Base-by-base conservation (phyloP, 2,329 filamentous ascomycete genomes). In the Macrophomina pseudophaseolina region DNA sequence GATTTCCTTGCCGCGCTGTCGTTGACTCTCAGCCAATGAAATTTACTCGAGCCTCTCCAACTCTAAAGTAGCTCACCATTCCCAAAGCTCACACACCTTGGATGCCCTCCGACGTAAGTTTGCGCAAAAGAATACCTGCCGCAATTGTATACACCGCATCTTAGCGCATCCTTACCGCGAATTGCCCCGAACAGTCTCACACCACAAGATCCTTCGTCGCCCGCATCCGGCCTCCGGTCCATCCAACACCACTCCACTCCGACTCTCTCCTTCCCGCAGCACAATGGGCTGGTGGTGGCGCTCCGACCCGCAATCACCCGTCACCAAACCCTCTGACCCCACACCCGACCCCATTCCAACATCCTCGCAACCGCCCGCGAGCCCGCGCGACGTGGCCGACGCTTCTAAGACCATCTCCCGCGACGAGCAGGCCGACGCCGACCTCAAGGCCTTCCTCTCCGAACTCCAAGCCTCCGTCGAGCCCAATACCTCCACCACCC, bases 391-490 rank as follows among this genome's bases (percentile, higher is more conserved):
- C 70, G 69, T 70, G 18, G n/a, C 56, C 65, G 33, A 64, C 64
- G 53, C 65, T 33, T 48, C 69, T 4, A 32, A 60, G 30, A 23
- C 32, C 38, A 16, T 78, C 71, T 75, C 79, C 68, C 77, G 81
- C 71, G 77, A 82, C 69, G 80, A 85, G 72, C 77, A 82, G 74
- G 82, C 84, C 70, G 83, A 87, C 69, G 78, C 81, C 60, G 86
- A 88, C 72, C 81, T 88, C 71, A 80, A 83, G 68, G 78, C 81
- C 67, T 79, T 88, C 63, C 78, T 87, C 65, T 81, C 82, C 69
- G 81, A 83, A 67, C 79, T 86, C 71, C 75, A 81, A 66, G 74
- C 72, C 62, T 70, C 68, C 70, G 69, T 70, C 44, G 64, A 73
- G 64, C 49, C 73, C 67, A 62, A 68, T 33, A 28, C 67, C 59